Percentiles rank a stretch among this genome's conserved stretches.
phyloP scores from a whole-genome alignment of 495 filamentous ascomycete species.

The Daldinia concentrica region DNA sequence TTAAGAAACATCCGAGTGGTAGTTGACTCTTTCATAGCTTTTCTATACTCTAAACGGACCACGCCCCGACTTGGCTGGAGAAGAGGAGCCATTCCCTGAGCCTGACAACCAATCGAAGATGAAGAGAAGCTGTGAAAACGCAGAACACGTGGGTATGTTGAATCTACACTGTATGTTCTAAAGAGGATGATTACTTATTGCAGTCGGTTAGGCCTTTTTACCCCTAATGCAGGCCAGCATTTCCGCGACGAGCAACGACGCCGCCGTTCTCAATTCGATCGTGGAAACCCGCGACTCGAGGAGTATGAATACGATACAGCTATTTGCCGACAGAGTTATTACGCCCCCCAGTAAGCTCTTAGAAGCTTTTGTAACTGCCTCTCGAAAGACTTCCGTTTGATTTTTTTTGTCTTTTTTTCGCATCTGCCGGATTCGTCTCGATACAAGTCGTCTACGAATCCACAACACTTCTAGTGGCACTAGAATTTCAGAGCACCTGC shows the following conservation, averaged over 20 bases:
- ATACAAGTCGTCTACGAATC: not conserved
- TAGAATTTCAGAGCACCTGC: not conserved
- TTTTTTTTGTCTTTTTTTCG: not conserved
- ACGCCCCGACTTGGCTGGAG: slow-evolving; percentile 53
- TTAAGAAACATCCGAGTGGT: slow-evolving; percentile 19
- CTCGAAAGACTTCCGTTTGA: not conserved
- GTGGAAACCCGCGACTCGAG: slow-evolving; percentile 71
- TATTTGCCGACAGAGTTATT: slow-evolving; percentile 47
- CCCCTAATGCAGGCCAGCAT: slow-evolving; percentile 75
- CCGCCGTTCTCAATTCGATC: slow-evolving; percentile 79
- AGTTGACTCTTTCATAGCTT: slow-evolving; percentile 50
- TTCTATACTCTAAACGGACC: slow-evolving; percentile 60
- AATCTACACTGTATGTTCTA: not conserved
- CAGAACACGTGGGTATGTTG: slow-evolving; percentile 80
- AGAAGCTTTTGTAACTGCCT: not conserved
- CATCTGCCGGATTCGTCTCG: not conserved
- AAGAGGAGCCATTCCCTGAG: slow-evolving; percentile 76
- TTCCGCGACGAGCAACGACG: slow-evolving; percentile 79
- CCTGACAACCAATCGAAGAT: slow-evolving; percentile 87
- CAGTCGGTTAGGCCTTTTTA: slow-evolving; percentile 67
- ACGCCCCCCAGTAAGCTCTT: slow-evolving; percentile 37
- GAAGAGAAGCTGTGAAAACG: slow-evolving; percentile 84
- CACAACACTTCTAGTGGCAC: slow-evolving; percentile 6
- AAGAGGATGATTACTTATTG: slow-evolving; percentile 13
- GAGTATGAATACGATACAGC: slow-evolving; percentile 61